Conservation (phyloP, 2,329 filamentous ascomycete genomes). For the Microsporum canis region DNA sequence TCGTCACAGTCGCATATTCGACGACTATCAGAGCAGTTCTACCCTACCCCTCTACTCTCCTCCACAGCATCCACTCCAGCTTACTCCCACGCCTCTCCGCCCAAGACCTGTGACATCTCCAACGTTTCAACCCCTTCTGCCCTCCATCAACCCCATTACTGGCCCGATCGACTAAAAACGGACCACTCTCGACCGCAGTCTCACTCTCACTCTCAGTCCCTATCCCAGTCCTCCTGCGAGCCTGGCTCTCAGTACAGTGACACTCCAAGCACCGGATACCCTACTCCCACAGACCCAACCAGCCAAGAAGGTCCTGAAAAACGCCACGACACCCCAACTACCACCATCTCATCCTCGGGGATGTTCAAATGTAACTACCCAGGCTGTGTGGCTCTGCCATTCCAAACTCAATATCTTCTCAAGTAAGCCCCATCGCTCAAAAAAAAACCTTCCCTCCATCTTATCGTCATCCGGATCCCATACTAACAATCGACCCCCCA, state of each 20-base stretch:
- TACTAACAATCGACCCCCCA: constrained; percentile 14
- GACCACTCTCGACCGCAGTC: constrained; percentile 17
- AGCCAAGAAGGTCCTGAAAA: constrained; percentile 8
- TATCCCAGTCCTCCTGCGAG: constrained; percentile 18
- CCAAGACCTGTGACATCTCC: neutral
- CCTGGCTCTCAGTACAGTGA: constrained; percentile 22
- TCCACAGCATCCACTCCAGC: neutral
- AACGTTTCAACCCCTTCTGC: constrained; percentile 12
- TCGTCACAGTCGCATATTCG: constrained; percentile 10
- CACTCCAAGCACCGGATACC: constrained; percentile 29
- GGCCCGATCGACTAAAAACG: constrained; percentile 21
- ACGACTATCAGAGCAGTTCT: constrained; percentile 22
- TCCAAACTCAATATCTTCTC: constrained; percentile 54
- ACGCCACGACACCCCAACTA: neutral
- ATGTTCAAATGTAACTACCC: constrained; percentile 44
- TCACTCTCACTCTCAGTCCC: neutral
- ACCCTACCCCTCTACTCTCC: constrained; percentile 13
- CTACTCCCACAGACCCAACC: constrained; percentile 29
- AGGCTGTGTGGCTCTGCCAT: constrained; percentile 47
- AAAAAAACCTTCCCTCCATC: neutral
- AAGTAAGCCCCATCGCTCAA: constrained; percentile 37
- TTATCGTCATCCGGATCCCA: neutral
- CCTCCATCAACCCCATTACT: constrained; percentile 14
- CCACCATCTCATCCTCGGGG: constrained; percentile 8
- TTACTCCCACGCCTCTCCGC: neutral